Base-by-base conservation (phyloP, 805 yeast genomes). In the Yarrowia sp. region DNA sequence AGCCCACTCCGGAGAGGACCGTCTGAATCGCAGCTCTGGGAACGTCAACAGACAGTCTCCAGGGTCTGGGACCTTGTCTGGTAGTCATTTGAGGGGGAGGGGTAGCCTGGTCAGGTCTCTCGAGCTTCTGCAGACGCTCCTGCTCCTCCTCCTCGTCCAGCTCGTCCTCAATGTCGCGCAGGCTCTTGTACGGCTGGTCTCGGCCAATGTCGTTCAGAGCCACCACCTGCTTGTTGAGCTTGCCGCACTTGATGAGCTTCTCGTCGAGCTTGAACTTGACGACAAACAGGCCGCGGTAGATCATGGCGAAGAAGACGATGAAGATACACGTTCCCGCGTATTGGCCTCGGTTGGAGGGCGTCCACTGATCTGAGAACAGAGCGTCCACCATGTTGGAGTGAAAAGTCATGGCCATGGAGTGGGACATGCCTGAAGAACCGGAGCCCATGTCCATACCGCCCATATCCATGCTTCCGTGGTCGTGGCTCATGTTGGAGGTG, bases 251-350 rank as follows among this genome's bases (percentile, higher is more conserved):
- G 27, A 41, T 24, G 33, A 33, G 62, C 39, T 62, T 44, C n/a
- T 46, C 49, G 27, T 63, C 63, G 6, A 64, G 39, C 21, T 66
- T 35, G 56, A 38, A 64, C 31, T 64, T 47, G 31, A 63, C 41
- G 25, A 65, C 70, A 46, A 61, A 62, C 42, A 62, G 27, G 10
- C 62, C 63, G 3, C 70, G 55, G 63, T 63, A 68, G 44, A 69
- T 53, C 33, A 69, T 63, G 27, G 67, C 70, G 24, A 69, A 66
- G 29, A 69, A 63, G 27, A 69, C 65, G 27, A 70, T 62, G 63
- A 69, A 69, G 33, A 69, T 65, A 44, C 72, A 69, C 14, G 72
- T 66, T 19, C 71, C 72, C 27, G 70, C 72, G 63, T 69, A 69
- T 46, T 66, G 67, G 29, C 72, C 72, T 12, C 47, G 47, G 19